phyloP scores from a whole-genome alignment of 1,284 basidiomycete genomes.

The Moniliella sp. region DNA sequence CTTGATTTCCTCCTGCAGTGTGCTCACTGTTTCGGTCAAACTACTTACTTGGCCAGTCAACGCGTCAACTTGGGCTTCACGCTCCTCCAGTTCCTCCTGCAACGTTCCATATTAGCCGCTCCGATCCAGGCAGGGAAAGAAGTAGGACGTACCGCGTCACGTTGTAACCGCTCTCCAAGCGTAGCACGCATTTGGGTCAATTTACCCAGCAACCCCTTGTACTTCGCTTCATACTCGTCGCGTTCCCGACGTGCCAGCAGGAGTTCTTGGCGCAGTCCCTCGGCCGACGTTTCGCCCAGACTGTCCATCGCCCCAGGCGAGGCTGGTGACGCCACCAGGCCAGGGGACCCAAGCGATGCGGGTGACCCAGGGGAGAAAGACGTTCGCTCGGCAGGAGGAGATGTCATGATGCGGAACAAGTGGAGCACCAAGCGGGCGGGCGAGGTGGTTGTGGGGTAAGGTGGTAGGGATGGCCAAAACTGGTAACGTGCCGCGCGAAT shows the following conservation, averaged over 20 bases:
- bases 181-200: slow-evolving; percentile 77
- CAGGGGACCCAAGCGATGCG: too few relatives aligned
- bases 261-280: slow-evolving; percentile 7
- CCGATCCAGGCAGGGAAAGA: background rate
- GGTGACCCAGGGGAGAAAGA: too few relatives aligned
- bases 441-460: too few relatives aligned
- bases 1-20: slow-evolving; percentile 11
- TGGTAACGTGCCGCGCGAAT: too few relatives aligned
- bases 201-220: slow-evolving; percentile 63
- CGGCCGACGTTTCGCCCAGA: background rate
- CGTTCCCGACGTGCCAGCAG: slow-evolving; percentile 45
- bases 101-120: background rate
- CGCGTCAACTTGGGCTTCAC: slow-evolving; percentile 23
- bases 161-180: slow-evolving; percentile 75
- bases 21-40: background rate
- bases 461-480: too few relatives aligned
- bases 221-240: slow-evolving; percentile 60
- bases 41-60: slow-evolving; percentile 6
- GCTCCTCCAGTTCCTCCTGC: slow-evolving; percentile 25
- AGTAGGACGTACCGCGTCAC: slow-evolving; percentile 62
- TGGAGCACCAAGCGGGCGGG: too few relatives aligned
- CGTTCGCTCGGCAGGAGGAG: too few relatives aligned
- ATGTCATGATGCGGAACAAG: too few relatives aligned
- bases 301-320: too few relatives aligned
- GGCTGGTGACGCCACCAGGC: too few relatives aligned